Percentiles rank a stretch among this genome's conserved stretches.
Evolutionary conservation across 2,329 filamentous ascomycete species (phyloP).

Genomic region (Phialophora macrospora): DNA sequence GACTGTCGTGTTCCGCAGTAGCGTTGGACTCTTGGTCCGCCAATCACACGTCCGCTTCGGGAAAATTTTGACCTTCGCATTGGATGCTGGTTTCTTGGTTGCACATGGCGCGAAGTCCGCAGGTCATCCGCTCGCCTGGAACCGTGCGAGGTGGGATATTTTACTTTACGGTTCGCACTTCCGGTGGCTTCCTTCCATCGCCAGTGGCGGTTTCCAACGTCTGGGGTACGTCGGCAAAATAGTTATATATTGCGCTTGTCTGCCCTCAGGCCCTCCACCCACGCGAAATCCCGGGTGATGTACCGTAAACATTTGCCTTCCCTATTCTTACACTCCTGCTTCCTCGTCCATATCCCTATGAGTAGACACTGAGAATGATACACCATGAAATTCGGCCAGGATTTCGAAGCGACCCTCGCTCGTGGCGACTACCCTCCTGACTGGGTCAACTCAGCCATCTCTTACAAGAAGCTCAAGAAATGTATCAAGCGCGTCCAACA

Average conservation of each 20-base stretch:
- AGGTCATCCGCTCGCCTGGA: background rate
- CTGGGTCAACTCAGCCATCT: constrained; percentile 75
- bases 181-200: background rate
- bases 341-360: background rate
- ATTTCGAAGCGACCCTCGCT: constrained; percentile 72
- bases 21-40: background rate
- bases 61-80: constrained; percentile 2
- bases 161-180: background rate
- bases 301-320: constrained; percentile 2
- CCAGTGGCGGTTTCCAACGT: background rate
- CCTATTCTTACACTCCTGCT: background rate
- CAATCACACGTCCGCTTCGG: background rate
- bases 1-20: background rate
- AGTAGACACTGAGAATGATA: background rate
- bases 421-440: constrained; percentile 75
- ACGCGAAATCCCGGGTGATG: constrained; percentile 7
- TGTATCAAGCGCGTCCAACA: constrained; percentile 78
- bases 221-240: background rate
- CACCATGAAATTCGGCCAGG: constrained; percentile 83
- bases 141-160: background rate
- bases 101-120: constrained; percentile 7
- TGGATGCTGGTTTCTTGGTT: constrained; percentile 1
- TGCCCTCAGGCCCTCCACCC: background rate
- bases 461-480: constrained; percentile 85
- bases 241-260: background rate